Evolutionary conservation across 139 green algal genomes (phyloP).

Genomic region (Parachlorella kessleri): DNA sequence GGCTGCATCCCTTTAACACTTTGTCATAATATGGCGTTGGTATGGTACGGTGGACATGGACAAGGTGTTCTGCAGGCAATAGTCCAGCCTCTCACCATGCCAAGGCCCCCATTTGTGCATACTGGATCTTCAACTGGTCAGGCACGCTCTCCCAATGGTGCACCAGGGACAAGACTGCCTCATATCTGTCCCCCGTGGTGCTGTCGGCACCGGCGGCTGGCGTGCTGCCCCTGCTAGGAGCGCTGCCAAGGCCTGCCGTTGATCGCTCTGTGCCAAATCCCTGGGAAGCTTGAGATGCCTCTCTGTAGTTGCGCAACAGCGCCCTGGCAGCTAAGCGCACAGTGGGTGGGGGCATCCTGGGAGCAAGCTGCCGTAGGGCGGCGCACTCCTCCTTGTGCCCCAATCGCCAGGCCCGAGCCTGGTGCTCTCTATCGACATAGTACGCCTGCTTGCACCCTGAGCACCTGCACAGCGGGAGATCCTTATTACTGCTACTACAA

Average conservation of each 20-base stretch:
- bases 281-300: background rate
- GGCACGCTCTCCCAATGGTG: slow-evolving; percentile 63
- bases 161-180: slow-evolving; percentile 45
- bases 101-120: slow-evolving; percentile 74
- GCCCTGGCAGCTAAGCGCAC: slow-evolving; percentile 58
- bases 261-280: background rate
- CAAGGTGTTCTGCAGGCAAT: no score
- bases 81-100: no score
- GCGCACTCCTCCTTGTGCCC: slow-evolving; percentile 66
- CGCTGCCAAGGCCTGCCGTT: background rate
- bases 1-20: background rate
- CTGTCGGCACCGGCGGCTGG: slow-evolving; percentile 12
- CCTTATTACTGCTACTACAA: no score
- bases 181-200: slow-evolving; percentile 9
- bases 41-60: no score
- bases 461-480: slow-evolving; percentile 32
- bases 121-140: slow-evolving; percentile 48
- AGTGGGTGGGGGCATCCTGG: slow-evolving; percentile 58
- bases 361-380: slow-evolving; percentile 45
- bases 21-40: no score
- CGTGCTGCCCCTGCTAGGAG: background rate
- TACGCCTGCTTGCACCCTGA: slow-evolving; percentile 50
- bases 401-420: slow-evolving; percentile 56
- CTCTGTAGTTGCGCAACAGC: slow-evolving; percentile 27
- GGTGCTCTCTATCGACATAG: slow-evolving; percentile 59